Evolutionary conservation across 352 stramenopile genomes (phyloP), one percentile per base, ranked within the genome.

Genomic region (Pythium plurisporium): DNA sequence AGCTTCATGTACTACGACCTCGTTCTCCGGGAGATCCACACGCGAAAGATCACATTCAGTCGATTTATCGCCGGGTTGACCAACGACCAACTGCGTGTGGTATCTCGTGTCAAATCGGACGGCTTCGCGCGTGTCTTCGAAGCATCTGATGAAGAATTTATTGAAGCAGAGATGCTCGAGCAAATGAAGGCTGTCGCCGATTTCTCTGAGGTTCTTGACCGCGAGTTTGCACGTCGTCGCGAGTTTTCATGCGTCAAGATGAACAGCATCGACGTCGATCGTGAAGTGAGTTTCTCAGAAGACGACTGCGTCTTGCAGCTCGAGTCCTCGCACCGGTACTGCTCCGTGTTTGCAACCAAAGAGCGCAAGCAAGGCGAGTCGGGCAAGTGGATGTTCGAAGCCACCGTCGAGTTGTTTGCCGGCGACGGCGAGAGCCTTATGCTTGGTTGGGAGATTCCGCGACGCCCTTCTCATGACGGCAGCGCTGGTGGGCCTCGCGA

Each of bases 301-400:
- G 76, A 90, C 65, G 80, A 92, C 56, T 89, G 82, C 23, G 52
- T 89, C 34, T 34, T 90, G 25, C 76, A 90, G 45, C 73, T 92
- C 7, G 79, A 89, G 27, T 68, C 64, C 14, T 72, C 82, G 8
- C 70, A 88, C 56, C 67, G 69, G 19, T 90, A 92, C 44, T 90
- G 79, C 53, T 86, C 82, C 1, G 78, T 87, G 3, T 47, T 85
- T 22, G 82, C 77, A 12, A 92, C 79, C 5, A 92, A 90, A 51
- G 73, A 81, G 48, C 70, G 79, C 14, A 74, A 74, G 15, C 78
- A 86, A 59, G 82, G 79, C 2, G 78, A 90, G 52, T 88, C 78
- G 19, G 79, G 79, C 4, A 78, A 79, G 44, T 92, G 82, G 82
- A 88, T 92, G 78, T 92, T 86, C 30, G 79, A 92, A 63, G 79